phyloP scores from a whole-genome alignment of 2,329 filamentous ascomycete genomes.

The Cladophialophora psammophila region DNA sequence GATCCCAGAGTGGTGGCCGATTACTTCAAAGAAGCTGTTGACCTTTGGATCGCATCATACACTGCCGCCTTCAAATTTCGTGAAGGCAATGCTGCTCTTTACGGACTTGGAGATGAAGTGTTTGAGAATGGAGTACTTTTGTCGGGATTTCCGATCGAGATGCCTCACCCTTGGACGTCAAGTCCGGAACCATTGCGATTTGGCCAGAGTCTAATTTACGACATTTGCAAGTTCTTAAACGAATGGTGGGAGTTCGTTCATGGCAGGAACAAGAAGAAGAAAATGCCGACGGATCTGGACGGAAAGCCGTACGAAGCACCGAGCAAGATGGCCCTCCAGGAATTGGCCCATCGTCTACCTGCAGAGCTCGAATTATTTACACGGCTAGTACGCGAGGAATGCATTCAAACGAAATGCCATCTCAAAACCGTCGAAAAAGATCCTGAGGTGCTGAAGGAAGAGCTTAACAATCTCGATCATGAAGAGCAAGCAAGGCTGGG shows the following conservation, averaged over 20 bases:
- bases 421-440: constrained; percentile 27
- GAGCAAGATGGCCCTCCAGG: constrained; percentile 29
- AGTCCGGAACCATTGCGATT: constrained; percentile 44
- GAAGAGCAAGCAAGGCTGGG: constrained; percentile 31
- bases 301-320: constrained; percentile 39
- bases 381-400: constrained; percentile 34
- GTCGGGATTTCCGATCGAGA: constrained; percentile 66
- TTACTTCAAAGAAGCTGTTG: constrained; percentile 72
- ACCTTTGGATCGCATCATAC: constrained; percentile 72
- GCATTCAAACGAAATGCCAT: constrained; percentile 31
- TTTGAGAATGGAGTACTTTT: constrained; percentile 70
- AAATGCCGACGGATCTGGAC: constrained; percentile 38
- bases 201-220: constrained; percentile 34
- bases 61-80: constrained; percentile 75
- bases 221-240: constrained; percentile 40
- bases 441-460: constrained; percentile 31
- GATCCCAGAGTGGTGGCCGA: constrained; percentile 55
- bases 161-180: constrained; percentile 88
- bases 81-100: constrained; percentile 70
- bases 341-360: constrained; percentile 36
- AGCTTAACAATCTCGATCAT: constrained; percentile 26
- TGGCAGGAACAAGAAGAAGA: constrained; percentile 37
- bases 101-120: constrained; percentile 74
- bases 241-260: constrained; percentile 45
- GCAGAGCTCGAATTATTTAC: constrained; percentile 35